These are phyloP conservation scores for Decorospora gaudefroyi DNA, from an alignment of 2,329 filamentous ascomycete species.

Conservation along the genomic window DNA sequence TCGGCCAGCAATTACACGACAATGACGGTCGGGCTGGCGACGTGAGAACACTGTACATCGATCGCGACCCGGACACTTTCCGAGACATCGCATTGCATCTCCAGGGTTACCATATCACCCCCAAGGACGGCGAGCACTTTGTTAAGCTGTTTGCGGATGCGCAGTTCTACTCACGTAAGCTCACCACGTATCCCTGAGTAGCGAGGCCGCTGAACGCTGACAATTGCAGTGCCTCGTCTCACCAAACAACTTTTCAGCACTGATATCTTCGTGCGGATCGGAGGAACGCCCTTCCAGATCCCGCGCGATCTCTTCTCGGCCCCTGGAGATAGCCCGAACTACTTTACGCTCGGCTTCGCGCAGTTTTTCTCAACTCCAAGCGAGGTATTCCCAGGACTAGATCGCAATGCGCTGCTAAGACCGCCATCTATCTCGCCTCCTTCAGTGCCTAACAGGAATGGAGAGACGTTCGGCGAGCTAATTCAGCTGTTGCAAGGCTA, in stretches of 20 bases:
- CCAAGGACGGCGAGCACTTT: conserved; percentile 81
- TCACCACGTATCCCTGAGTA: conserved; percentile 1
- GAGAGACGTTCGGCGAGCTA: conserved; percentile 82
- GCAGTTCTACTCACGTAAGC: conserved; percentile 84
- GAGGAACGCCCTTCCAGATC: conserved; percentile 84
- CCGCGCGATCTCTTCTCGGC: conserved; percentile 83
- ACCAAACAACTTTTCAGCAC: conserved; percentile 90
- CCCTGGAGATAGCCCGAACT: conserved; percentile 92
- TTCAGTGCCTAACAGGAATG: conserved; percentile 76
- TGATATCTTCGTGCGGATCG: conserved; percentile 90
- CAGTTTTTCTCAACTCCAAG: conserved; percentile 81
- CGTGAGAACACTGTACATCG: conserved; percentile 87
- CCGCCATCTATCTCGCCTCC: conserved; percentile 87
- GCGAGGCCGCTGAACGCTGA: conserved; percentile 15
- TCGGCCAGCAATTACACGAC: conserved; percentile 75
- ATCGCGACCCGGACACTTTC: conserved; percentile 88
- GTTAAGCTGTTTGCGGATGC: conserved; percentile 92
- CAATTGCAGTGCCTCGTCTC: conserved; percentile 72
- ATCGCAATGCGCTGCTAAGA: conserved; percentile 76
- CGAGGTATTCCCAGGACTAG: conserved; percentile 84
- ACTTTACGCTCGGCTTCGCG: conserved; percentile 88
- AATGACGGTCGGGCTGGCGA: conserved; percentile 63
- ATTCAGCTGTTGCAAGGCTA: conserved; percentile 84
- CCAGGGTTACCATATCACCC: conserved; percentile 84
- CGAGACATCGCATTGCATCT: conserved; percentile 86